phyloP scores from a whole-genome alignment of 768 basidiomycete species.

The Phaeotremella skinneri region DNA sequence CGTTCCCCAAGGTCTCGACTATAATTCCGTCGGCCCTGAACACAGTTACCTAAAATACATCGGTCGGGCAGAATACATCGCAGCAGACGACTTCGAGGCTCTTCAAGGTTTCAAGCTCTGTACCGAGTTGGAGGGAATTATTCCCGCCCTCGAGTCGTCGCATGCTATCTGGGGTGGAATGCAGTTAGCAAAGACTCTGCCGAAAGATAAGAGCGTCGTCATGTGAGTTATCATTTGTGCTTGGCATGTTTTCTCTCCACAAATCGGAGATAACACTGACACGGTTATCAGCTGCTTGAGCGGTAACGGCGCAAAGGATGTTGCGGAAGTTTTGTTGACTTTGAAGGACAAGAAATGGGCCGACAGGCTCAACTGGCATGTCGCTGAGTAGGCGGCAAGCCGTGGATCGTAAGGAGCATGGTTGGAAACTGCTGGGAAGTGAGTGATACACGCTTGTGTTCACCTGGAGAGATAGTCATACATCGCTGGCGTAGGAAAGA shows the following conservation, averaged over 20 bases:
- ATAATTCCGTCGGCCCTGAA: conserved; percentile 82
- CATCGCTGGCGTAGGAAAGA: too few relatives aligned
- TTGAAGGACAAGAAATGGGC: conserved; percentile 72
- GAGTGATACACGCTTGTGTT: too few relatives aligned
- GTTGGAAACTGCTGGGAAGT: too few relatives aligned
- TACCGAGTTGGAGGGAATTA: conserved; percentile 94
- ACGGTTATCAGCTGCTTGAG: conserved; percentile 62
- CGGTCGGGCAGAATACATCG: conserved; percentile 86
- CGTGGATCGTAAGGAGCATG: too few relatives aligned
- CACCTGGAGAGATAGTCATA: too few relatives aligned
- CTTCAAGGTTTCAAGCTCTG: conserved; percentile 85
- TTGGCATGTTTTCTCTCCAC: not conserved
- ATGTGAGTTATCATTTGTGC: conserved; percentile 63
- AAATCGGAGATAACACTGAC: conserved; percentile 57
- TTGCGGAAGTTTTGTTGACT: conserved; percentile 90
- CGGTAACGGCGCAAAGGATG: conserved; percentile 96
- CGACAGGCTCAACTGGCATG: conserved; percentile 87
- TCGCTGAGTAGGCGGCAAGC: conserved; percentile 52
- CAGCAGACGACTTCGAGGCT: conserved; percentile 90
- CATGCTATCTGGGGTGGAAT: conserved; percentile 95
- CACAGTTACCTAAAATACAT: conserved; percentile 97
- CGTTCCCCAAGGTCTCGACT: conserved; percentile 30
- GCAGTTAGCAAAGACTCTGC: conserved; percentile 74
- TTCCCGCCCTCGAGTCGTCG: conserved; percentile 92
- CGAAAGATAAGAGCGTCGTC: conserved; percentile 82